These are phyloP conservation scores for Boletus bicolor DNA, from an alignment of 768 basidiomycete species.

Conservation along the genomic window DNA sequence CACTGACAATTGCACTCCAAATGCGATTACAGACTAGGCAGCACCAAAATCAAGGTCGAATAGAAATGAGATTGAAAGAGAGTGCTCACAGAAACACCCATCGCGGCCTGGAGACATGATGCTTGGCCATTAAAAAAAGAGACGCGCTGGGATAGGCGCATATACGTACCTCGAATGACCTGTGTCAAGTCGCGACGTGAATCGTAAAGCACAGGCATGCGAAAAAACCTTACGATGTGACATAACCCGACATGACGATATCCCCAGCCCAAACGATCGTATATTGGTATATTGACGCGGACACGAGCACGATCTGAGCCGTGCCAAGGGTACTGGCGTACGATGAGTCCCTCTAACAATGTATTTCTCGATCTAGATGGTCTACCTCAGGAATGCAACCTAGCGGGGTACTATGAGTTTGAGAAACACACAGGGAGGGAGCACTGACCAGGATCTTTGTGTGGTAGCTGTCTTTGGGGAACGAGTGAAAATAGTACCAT, in stretches of 20 bases:
- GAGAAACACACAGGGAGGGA: neutral
- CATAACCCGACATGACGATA: conserved; percentile 22
- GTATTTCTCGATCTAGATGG: neutral
- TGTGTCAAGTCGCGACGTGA: conserved; percentile 3
- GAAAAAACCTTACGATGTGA: conserved; percentile 23
- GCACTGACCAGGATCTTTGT: conserved; percentile 33
- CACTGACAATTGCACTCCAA: conserved; percentile 35
- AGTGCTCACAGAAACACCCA: conserved; percentile 32
- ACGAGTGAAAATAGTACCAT: conserved; percentile 33
- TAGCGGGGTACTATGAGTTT: conserved; percentile 1
- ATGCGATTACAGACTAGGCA: conserved; percentile 33
- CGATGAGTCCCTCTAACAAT: neutral
- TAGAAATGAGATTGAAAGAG: neutral
- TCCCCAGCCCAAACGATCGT: conserved; percentile 31
- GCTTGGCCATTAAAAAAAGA: neutral
- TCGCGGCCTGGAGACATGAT: conserved; percentile 28
- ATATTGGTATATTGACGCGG: conserved; percentile 32
- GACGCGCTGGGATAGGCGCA: neutral
- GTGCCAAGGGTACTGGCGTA: conserved; percentile 25
- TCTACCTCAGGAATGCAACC: conserved; percentile 31
- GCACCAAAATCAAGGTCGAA: neutral
- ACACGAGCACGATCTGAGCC: conserved; percentile 28
- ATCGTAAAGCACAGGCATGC: neutral
- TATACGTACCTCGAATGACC: conserved; percentile 26
- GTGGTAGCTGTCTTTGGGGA: conserved; percentile 26